phyloP scores from a whole-genome alignment of 345 rosid genomes.

The Mercurialis annua region DNA sequence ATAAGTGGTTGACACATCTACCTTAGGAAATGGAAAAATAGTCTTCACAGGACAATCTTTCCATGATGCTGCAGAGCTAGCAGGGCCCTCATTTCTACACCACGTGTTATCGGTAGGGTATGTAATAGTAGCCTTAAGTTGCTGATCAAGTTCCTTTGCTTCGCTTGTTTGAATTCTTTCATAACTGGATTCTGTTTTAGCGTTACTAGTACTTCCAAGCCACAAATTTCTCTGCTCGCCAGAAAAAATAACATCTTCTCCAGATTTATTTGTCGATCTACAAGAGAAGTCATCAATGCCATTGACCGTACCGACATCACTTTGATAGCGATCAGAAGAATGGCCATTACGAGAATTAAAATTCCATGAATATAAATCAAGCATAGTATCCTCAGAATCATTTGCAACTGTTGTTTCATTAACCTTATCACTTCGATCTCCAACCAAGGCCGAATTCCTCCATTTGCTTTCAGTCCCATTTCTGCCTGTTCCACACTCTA shows the following conservation, averaged over 20 bases:
- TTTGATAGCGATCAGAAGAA: constrained; percentile 34
- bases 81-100: constrained; percentile 44
- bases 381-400: constrained; percentile 48
- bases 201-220: constrained; percentile 51
- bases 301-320: constrained; percentile 26
- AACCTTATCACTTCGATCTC: constrained; percentile 37
- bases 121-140: constrained; percentile 28
- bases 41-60: constrained; percentile 74
- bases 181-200: constrained; percentile 38
- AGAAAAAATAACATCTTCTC: constrained; percentile 53
- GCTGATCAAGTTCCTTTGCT: constrained; percentile 43
- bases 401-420: constrained; percentile 35
- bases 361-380: constrained; percentile 58
- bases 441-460: constrained; percentile 43
- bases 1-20: constrained; percentile 49
- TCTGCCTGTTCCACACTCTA: constrained; percentile 63
- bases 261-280: constrained; percentile 44
- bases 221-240: constrained; percentile 54
- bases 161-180: constrained; percentile 35
- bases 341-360: constrained; percentile 44
- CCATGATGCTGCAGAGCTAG: constrained; percentile 48
- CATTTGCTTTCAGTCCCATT: constrained; percentile 63
- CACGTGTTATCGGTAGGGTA: constrained; percentile 44
- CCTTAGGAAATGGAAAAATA: constrained; percentile 60
- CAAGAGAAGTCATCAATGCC: constrained; percentile 33